phyloP scores from a whole-genome alignment of 1,139 yeast species.

The Geotrichum fermentans region DNA sequence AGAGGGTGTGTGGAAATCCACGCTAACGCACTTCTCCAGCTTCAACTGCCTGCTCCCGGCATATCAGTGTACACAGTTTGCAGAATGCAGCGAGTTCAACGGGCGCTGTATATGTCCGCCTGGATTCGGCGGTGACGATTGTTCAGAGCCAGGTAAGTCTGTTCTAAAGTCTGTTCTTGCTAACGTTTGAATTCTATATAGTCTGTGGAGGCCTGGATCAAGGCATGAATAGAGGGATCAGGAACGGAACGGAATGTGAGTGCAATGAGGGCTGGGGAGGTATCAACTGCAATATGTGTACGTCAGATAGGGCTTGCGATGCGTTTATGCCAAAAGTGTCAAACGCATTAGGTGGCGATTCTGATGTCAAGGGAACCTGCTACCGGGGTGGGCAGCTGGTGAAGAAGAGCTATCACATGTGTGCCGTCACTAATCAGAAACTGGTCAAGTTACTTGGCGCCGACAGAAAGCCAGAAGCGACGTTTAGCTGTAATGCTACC shows the following conservation, averaged over 20 bases:
- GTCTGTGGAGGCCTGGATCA: slow-evolving; percentile 79
- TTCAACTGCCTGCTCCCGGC: slow-evolving; percentile 93
- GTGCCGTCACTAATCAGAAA: slow-evolving; percentile 85
- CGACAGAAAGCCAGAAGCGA: slow-evolving; percentile 81
- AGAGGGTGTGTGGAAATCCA: too few species aligned
- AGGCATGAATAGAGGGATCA: slow-evolving; percentile 56
- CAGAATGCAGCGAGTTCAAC: slow-evolving; percentile 75
- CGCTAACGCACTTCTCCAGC: slow-evolving; percentile 34
- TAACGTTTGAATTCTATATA: neutral
- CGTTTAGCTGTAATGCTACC: slow-evolving; percentile 77
- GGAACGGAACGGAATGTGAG: slow-evolving; percentile 54
- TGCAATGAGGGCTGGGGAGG: slow-evolving; percentile 91
- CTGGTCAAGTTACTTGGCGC: slow-evolving; percentile 76
- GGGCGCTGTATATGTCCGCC: slow-evolving; percentile 90
- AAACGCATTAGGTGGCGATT: neutral
- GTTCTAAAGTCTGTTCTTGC: slow-evolving; percentile 1
- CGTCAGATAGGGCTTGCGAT: slow-evolving; percentile 68
- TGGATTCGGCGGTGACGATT: slow-evolving; percentile 93
- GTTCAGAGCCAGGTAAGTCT: slow-evolving; percentile 56
- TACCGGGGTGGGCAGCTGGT: slow-evolving; percentile 83
- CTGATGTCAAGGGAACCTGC: slow-evolving; percentile 77
- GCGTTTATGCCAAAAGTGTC: slow-evolving; percentile 69
- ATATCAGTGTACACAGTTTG: slow-evolving; percentile 84
- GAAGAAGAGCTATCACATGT: slow-evolving; percentile 78
- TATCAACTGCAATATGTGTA: slow-evolving; percentile 82